Base-by-base conservation (phyloP, 208 protist genomes). In the Crithidia fasciculata region DNA sequence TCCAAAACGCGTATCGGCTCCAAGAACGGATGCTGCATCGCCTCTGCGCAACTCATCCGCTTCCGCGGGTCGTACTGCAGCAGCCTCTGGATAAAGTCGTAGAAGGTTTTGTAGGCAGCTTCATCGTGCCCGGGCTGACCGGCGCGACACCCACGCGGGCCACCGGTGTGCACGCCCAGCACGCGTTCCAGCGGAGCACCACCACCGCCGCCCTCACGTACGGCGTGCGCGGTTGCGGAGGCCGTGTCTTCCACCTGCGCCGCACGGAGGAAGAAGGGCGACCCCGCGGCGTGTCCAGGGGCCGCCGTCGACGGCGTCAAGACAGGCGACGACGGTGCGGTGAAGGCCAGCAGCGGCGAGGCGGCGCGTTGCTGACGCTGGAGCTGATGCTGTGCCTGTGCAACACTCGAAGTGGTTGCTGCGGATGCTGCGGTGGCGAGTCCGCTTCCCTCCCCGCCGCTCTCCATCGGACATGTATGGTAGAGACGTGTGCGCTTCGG, bases 1-100 rank as follows among this genome's bases (percentile, higher is more conserved):
- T 86, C 79, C 44, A 82, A 37, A 8, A 78, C 63, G 0, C 80
- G 55, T n/a, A 90, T 80, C 7, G 83, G 81, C 55, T 65, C 69
- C 19, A 97, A 63, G 66, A 96, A 97, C 16, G 89, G 86, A 59
- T 97, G 93, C 39, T 84, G 67, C 36, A 95, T 68, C 4, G 93
- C 93, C 45, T 90, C 81, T 9, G 72, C 67, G 58, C 86, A 93
- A 43, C 69, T 90, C 74, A 95, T 86, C 18, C 93, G 87, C 62
- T 90, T 66, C 36, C 76, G 63, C 18, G 93, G 93, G 58, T 96
- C 90, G 74, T 93, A 95, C 57, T 69, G 76, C 28, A 97, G 86
- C 19, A 97, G 73, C 50, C 72, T 52, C 54, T 70, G 66, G 15
- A 97, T 83, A 74, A 96, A 93, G 68, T 96, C 90, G 52, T 92